phyloP scores from a whole-genome alignment of 1,139 yeast species.

The Sugiyamaella grinbergsii region DNA sequence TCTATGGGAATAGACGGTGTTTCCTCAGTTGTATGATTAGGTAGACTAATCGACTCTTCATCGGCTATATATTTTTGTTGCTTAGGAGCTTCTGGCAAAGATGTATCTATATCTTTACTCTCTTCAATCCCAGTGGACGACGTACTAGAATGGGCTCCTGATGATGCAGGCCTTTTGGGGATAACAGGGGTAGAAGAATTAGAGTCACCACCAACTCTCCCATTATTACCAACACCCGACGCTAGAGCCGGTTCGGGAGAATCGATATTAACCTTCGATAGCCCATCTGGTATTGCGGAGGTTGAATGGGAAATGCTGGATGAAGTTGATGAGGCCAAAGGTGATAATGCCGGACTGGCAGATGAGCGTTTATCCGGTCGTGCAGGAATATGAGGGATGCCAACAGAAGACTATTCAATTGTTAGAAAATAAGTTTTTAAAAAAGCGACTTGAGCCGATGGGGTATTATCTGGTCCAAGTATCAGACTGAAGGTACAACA shows the following conservation, averaged over 20 bases:
- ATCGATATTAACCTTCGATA: neutral
- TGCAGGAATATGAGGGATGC: conserved; percentile 10
- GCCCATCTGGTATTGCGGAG: conserved; percentile 19
- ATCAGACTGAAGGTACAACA: neutral
- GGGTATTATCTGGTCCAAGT: neutral
- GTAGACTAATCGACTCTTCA: too few relatives aligned
- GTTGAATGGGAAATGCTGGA: conserved; percentile 2
- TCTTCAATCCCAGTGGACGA: neutral
- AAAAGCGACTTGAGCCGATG: neutral
- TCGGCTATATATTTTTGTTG: neutral
- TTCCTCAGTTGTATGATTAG: neutral
- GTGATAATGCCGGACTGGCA: conserved; percentile 15
- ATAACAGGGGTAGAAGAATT: conserved; percentile 5
- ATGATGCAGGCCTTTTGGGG: conserved; percentile 19
- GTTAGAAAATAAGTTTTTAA: too few relatives aligned
- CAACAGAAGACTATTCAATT: neutral
- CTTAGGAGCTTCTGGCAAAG: neutral
- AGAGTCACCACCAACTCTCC: neutral
- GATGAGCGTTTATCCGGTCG: conserved; percentile 4
- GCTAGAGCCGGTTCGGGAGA: conserved; percentile 5
- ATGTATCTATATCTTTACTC: neutral
- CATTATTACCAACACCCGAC: neutral
- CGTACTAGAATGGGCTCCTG: too few relatives aligned
- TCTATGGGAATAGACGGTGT: neutral
- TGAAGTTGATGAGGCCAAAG: conserved; percentile 16